These are phyloP conservation scores for Spergularia bocconei DNA, from an alignment of 148 eudicot genomes.

Conservation along the genomic window DNA sequence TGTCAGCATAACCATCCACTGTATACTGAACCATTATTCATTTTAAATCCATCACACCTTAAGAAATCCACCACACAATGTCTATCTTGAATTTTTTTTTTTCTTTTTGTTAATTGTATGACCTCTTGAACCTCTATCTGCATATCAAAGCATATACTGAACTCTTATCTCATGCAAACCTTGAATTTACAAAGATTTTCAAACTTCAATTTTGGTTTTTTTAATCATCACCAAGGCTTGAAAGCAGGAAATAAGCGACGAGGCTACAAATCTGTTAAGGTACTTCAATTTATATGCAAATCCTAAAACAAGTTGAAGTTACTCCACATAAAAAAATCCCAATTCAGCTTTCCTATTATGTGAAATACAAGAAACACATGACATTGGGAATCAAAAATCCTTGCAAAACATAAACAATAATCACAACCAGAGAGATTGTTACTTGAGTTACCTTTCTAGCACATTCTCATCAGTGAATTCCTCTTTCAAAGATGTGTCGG, in stretches of 20 bases:
- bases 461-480: slow-evolving; percentile 22
- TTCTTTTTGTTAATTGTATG: too few species aligned
- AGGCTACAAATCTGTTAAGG: neutral
- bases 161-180: neutral
- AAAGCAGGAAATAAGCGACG: neutral
- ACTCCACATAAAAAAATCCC: too few species aligned
- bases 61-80: too few species aligned
- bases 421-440: neutral
- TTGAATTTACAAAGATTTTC: neutral
- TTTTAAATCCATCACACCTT: too few species aligned
- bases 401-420: neutral
- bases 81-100: too few species aligned
- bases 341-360: neutral
- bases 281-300: neutral
- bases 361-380: neutral
- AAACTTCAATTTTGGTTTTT: neutral
- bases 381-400: neutral
- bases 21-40: too few species aligned
- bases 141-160: neutral
- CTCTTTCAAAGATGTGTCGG: slow-evolving; percentile 23
- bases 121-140: too few species aligned
- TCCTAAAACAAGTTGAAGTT: neutral
- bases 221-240: neutral
- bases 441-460: slow-evolving; percentile 34
- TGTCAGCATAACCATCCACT: too few species aligned